These are phyloP conservation scores for Bacterosira constricta DNA, from an alignment of 108 stramenopile species.

Conservation along the genomic window DNA sequence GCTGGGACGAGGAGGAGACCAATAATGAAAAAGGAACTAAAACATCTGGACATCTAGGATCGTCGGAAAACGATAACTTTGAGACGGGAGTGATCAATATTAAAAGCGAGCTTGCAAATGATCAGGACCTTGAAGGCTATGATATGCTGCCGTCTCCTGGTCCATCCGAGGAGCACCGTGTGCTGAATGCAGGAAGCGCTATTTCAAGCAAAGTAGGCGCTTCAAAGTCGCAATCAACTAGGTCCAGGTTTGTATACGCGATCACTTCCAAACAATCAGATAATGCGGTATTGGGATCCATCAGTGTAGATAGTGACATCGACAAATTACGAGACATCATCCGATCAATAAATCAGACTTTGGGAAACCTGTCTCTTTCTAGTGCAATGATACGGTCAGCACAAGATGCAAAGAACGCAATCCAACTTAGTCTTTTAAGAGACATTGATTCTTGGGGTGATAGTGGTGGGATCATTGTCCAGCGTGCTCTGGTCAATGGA, in stretches of 20 bases:
- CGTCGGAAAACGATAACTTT: slow-evolving; percentile 34
- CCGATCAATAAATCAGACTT: slow-evolving; percentile 66
- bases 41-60: neutral
- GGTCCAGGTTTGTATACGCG: slow-evolving; percentile 24
- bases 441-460: slow-evolving; percentile 86
- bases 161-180: slow-evolving; percentile 71
- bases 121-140: slow-evolving; percentile 59
- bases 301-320: slow-evolving; percentile 82
- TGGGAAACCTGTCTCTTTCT: slow-evolving; percentile 60
- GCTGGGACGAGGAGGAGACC: slow-evolving; percentile 57
- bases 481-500: slow-evolving; percentile 74
- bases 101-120: slow-evolving; percentile 56
- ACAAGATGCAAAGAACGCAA: slow-evolving; percentile 44
- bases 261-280: slow-evolving; percentile 20
- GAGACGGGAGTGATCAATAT: slow-evolving; percentile 79
- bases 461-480: slow-evolving; percentile 69
- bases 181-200: slow-evolving; percentile 57
- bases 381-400: slow-evolving; percentile 60
- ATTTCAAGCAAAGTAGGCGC: slow-evolving; percentile 9
- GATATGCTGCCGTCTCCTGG: slow-evolving; percentile 84
- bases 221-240: slow-evolving; percentile 40
- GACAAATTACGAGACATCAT: slow-evolving; percentile 83
- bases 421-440: slow-evolving; percentile 66
- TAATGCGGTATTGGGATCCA: slow-evolving; percentile 64
- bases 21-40: slow-evolving; percentile 6